A percentile compares a stretch with the other conserved stretches of the same genome.
phyloP scores from a whole-genome alignment of 2,329 filamentous ascomycete genomes.

The Monosporascus sp. region DNA sequence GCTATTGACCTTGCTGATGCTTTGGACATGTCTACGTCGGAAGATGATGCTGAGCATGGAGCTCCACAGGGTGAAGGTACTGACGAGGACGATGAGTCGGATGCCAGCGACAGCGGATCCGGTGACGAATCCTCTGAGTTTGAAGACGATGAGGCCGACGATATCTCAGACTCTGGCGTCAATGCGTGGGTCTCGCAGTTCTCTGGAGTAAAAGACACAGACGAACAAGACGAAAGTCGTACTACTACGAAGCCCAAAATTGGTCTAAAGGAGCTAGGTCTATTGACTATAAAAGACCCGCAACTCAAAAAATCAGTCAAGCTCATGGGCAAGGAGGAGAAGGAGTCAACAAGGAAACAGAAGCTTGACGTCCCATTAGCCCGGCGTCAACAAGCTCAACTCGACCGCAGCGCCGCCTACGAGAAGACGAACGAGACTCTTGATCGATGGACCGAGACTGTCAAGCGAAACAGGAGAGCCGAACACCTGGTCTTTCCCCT shows the following conservation, averaged over 20 bases:
- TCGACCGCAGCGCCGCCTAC: conserved; percentile 78
- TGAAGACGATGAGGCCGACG: conserved; percentile 38
- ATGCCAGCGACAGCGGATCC: conserved; percentile 39
- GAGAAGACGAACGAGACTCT: conserved; percentile 89
- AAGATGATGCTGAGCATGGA: conserved; percentile 44
- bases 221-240: conserved; percentile 42
- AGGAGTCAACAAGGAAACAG: conserved; percentile 47
- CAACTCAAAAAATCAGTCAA: conserved; percentile 75
- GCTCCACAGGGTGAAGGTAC: conserved; percentile 43
- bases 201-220: conserved; percentile 56
- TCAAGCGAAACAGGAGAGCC: conserved; percentile 87
- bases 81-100: conserved; percentile 38
- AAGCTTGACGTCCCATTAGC: conserved; percentile 80
- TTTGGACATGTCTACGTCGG: conserved; percentile 40
- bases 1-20: conserved; percentile 55
- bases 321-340: conserved; percentile 61
- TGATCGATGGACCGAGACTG: conserved; percentile 87
- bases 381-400: conserved; percentile 77
- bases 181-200: conserved; percentile 56
- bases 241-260: conserved; percentile 60
- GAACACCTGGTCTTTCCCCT: conserved; percentile 89
- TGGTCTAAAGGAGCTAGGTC: conserved; percentile 66
- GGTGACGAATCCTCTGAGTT: conserved; percentile 36
- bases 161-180: conserved; percentile 46
- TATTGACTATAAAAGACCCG: conserved; percentile 67